These are phyloP conservation scores for Podila epicladia DNA, from an alignment of 192 early-diverging fungal species.

Conservation along the genomic window DNA sequence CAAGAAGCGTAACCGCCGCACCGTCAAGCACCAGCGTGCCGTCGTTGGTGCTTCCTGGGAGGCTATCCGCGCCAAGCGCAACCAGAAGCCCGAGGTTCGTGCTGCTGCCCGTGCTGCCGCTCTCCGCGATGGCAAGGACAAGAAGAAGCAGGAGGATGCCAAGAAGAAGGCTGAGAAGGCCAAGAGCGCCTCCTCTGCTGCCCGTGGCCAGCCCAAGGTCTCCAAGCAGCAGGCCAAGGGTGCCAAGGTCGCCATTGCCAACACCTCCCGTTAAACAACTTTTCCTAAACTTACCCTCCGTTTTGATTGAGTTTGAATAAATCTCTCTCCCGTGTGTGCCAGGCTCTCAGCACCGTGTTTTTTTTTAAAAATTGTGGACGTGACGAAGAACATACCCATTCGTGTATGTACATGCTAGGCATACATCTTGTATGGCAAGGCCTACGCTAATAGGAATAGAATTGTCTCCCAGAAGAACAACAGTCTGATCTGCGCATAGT, in stretches of 20 bases:
- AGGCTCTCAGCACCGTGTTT: no score
- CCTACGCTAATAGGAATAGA: no score
- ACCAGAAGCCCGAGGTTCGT: slow-evolving; percentile 96
- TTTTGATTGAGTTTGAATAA: not conserved
- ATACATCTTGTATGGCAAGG: no score
- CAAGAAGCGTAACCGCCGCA: slow-evolving; percentile 96
- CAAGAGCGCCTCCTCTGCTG: slow-evolving; percentile 59
- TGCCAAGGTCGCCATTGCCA: slow-evolving; percentile 78
- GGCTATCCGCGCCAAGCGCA: slow-evolving; percentile 96
- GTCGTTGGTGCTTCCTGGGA: slow-evolving; percentile 96
- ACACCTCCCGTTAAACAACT: slow-evolving; percentile 82
- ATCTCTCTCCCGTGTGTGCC: not conserved
- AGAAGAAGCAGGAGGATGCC: slow-evolving; percentile 87
- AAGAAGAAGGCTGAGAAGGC: slow-evolving; percentile 91
- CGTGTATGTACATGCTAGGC: no score
- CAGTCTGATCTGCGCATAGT: no score
- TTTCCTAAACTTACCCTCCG: not conserved
- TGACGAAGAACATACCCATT: no score
- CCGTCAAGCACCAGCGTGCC: slow-evolving; percentile 96
- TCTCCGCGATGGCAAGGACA: slow-evolving; percentile 88
- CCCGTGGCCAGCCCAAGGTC: slow-evolving; percentile 68
- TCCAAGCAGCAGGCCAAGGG: slow-evolving; percentile 88
- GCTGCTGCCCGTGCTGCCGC: slow-evolving; percentile 89
- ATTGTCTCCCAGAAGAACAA: no score
- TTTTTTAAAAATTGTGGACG: no score